Percentiles rank a stretch among this genome's conserved stretches.
These are phyloP conservation scores for Triglochin maritima DNA, from an alignment of 106 monocot species.

Conservation along the genomic window DNA sequence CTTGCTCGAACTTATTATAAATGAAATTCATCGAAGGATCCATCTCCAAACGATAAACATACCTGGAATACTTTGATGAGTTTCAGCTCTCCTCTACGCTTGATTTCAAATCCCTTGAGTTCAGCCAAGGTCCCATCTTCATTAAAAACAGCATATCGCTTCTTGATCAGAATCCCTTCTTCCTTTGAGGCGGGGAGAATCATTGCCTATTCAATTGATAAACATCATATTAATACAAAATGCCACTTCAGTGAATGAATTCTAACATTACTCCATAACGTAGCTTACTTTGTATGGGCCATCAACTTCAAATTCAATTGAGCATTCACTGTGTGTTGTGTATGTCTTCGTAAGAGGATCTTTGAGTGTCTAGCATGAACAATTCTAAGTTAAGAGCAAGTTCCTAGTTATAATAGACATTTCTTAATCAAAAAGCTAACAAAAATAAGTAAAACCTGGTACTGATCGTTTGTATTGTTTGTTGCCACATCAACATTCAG, in stretches of 20 bases:
- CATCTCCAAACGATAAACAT: not conserved
- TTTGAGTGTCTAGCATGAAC: constrained; percentile 41
- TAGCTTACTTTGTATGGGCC: constrained; percentile 83
- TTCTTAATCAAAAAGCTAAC: too few relatives aligned
- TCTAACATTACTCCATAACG: not conserved
- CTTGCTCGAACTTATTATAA: too few relatives aligned
- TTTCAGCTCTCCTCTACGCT: constrained; percentile 97
- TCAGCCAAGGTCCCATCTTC: constrained; percentile 94
- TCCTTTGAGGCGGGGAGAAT: constrained; percentile 96
- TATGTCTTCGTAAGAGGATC: constrained; percentile 74
- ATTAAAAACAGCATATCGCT: constrained; percentile 98
- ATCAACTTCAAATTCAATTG: constrained; percentile 99
- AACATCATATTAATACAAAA: not conserved
- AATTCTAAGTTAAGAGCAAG: not conserved
- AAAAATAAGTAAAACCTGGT: constrained; percentile 40
- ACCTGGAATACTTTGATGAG: constrained; percentile 99
- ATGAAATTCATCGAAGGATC: too few relatives aligned
- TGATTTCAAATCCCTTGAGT: constrained; percentile 99
- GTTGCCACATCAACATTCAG: constrained; percentile 95
- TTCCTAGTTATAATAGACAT: too few relatives aligned
- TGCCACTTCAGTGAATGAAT: not conserved
- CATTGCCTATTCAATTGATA: constrained; percentile 59
- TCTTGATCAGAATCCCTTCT: constrained; percentile 96
- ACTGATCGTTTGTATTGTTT: constrained; percentile 99
- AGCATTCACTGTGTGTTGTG: constrained; percentile 90